Evolutionary conservation across 2,329 filamentous ascomycete genomes (phyloP).

Genomic region (Talaromyces sp.): DNA sequence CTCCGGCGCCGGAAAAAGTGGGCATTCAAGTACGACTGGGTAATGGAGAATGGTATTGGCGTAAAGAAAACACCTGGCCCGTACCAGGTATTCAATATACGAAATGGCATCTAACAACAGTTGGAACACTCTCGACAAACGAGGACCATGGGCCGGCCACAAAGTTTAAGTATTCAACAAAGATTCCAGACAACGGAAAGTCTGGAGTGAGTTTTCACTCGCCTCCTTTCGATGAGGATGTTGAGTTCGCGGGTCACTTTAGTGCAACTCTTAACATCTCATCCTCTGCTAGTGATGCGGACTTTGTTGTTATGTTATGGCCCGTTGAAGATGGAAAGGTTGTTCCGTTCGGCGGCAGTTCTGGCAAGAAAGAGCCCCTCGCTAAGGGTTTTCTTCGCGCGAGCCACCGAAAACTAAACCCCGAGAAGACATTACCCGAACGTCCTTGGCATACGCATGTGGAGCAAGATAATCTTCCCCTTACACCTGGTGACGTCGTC

Average conservation of each 20-base stretch:
- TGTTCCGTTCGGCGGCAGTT: neutral
- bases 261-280: neutral
- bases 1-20: neutral
- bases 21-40: constrained; percentile 1
- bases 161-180: no score
- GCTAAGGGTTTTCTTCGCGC: neutral
- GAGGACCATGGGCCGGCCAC: neutral
- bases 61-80: neutral
- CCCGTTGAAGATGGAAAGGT: neutral
- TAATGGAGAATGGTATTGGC: constrained; percentile 1
- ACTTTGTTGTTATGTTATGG: neutral
- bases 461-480: neutral
- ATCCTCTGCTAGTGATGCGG: neutral
- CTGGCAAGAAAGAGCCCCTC: neutral
- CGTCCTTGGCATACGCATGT: neutral
- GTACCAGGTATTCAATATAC: neutral
- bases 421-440: neutral
- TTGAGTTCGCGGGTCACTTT: neutral
- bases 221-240: neutral
- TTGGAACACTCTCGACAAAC: neutral
- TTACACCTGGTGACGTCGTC: neutral
- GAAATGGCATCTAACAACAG: neutral
- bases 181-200: neutral
- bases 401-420: neutral
- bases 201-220: constrained; percentile 1